phyloP scores from a whole-genome alignment of 2,329 filamentous ascomycete species.

The Penicillium occitanis region DNA sequence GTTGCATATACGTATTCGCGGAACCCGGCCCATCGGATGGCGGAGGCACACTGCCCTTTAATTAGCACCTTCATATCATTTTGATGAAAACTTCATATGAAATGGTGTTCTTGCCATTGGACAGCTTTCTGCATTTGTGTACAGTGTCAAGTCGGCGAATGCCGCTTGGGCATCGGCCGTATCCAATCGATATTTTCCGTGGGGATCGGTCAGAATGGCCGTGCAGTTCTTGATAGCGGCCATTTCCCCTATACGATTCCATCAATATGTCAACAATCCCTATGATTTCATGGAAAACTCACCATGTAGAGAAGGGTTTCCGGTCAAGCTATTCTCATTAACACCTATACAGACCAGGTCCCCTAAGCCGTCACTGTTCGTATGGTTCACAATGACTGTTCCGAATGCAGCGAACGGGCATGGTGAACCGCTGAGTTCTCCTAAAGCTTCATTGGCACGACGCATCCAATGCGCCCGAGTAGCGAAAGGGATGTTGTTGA shows the following conservation, averaged over 20 bases:
- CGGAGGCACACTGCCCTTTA: constrained; percentile 50
- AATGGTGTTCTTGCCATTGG: constrained; percentile 28
- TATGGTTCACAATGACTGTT: constrained; percentile 58
- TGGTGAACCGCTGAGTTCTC: constrained; percentile 42
- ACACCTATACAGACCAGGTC: constrained; percentile 51
- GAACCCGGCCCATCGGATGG: constrained; percentile 57
- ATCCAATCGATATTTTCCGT: constrained; percentile 48
- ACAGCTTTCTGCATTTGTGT: constrained; percentile 60
- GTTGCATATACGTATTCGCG: constrained; percentile 57
- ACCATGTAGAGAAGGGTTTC: constrained; percentile 58
- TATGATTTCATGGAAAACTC: constrained; percentile 15
- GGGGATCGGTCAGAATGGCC: constrained; percentile 47
- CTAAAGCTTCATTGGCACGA: constrained; percentile 48
- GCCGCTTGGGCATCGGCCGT: constrained; percentile 45
- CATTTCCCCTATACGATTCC: constrained; percentile 46
- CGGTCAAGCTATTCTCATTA: constrained; percentile 47
- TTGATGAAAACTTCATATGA: background rate
- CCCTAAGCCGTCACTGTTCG: constrained; percentile 31
- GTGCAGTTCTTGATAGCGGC: constrained; percentile 57
- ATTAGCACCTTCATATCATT: background rate
- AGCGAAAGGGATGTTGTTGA: constrained; percentile 38
- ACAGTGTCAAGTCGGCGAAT: constrained; percentile 51
- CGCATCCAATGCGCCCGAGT: constrained; percentile 56
- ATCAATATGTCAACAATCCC: background rate
- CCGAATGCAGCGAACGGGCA: constrained; percentile 58